These are phyloP conservation scores for Xylaria castorea DNA, from an alignment of 495 filamentous ascomycete species.

Conservation along the genomic window DNA sequence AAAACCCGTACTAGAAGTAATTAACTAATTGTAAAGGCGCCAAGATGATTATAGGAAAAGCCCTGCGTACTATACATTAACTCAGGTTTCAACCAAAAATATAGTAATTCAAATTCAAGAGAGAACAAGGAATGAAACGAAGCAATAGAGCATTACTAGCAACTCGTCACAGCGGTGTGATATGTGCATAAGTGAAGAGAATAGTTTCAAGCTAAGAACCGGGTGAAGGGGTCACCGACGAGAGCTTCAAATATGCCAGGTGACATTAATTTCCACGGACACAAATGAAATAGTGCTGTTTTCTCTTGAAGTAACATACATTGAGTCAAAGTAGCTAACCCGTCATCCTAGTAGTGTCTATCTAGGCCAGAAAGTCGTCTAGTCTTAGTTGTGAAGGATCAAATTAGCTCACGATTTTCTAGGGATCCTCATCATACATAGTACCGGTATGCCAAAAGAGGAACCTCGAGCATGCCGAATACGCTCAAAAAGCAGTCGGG, in stretches of 20 bases:
- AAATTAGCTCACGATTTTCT: not conserved
- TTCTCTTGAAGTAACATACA: not conserved
- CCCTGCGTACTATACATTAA: not conserved
- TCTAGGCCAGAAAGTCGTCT: not conserved
- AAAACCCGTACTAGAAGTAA: not conserved
- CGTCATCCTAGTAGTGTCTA: not conserved
- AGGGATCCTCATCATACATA: constrained; percentile 8
- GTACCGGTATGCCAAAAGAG: not conserved
- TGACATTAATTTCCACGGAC: not conserved
- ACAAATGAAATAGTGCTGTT: not conserved
- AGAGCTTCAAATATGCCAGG: not conserved
- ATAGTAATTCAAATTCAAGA: not conserved
- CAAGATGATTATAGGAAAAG: not conserved
- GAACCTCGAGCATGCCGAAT: not conserved
- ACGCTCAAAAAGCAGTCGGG: not conserved
- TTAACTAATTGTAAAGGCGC: not conserved
- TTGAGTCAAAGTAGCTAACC: not conserved
- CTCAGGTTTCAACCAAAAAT: not conserved
- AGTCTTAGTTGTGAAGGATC: constrained; percentile 11
- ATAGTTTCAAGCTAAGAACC: not conserved
- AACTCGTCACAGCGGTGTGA: not conserved
- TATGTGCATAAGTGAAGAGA: not conserved
- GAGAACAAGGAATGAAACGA: not conserved
- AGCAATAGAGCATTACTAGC: not conserved
- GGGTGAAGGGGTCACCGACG: not conserved